A percentile compares a stretch with the other conserved stretches of the same genome.
phyloP scores from a whole-genome alignment of 1,139 yeast genomes.

The Candida albicans region DNA sequence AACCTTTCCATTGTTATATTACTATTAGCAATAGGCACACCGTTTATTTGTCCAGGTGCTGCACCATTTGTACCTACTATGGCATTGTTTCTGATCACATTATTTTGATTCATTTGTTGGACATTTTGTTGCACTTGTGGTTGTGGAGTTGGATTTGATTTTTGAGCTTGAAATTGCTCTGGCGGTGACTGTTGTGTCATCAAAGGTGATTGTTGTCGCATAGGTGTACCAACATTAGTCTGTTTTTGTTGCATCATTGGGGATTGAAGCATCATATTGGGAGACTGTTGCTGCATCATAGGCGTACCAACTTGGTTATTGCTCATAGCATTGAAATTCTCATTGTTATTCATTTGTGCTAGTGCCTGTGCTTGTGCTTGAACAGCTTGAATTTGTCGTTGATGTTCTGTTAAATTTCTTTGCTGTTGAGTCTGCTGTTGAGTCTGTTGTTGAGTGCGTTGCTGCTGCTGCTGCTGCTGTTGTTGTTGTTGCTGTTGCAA shows the following conservation, averaged over 20 bases:
- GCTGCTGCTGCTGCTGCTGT: conserved; percentile 13
- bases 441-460: conserved; percentile 2
- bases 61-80: conserved; percentile 10
- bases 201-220: conserved; percentile 13
- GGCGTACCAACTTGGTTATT: conserved; percentile 10
- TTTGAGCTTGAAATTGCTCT: conserved; percentile 2
- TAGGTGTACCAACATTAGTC: conserved; percentile 7
- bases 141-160: conserved; percentile 3
- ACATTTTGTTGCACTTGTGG: conserved; percentile 5
- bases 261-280: conserved; percentile 11
- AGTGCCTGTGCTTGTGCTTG: conserved; percentile 15
- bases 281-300: conserved; percentile 11
- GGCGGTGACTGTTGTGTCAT: conserved; percentile 14
- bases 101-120: conserved; percentile 3
- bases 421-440: conserved; percentile 12
- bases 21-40: conserved; percentile 5
- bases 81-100: conserved; percentile 9
- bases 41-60: conserved; percentile 10
- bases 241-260: conserved; percentile 12
- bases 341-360: conserved; percentile 9
- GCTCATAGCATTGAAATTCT: neutral
- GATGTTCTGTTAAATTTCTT: conserved; percentile 7
- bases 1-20: conserved; percentile 44
- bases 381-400: conserved; percentile 12
- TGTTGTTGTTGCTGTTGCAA: conserved; percentile 16